Evolutionary conservation across 2,329 filamentous ascomycete species (phyloP).

Genomic region (Pseudocercospora musae): DNA sequence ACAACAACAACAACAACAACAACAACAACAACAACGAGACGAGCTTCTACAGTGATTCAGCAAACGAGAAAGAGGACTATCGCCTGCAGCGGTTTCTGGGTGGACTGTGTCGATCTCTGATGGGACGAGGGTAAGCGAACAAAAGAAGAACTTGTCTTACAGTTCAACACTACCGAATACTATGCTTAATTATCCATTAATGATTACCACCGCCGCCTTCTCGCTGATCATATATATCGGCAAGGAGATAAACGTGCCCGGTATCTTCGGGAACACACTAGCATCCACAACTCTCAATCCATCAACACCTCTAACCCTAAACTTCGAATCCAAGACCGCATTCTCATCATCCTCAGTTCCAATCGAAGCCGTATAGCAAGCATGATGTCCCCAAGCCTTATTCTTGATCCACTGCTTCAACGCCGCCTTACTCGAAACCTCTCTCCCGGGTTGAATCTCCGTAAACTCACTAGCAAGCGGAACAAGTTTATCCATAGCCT

Average conservation of each 20-base stretch:
- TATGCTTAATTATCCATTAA: conserved; percentile 1
- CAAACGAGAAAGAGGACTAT: too few species aligned
- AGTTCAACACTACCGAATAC: too few species aligned
- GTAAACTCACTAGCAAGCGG: conserved; percentile 44
- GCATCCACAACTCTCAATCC: conserved; percentile 62
- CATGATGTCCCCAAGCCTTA: conserved; percentile 57
- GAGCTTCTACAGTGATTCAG: too few species aligned
- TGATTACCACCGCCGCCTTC: conserved; percentile 60
- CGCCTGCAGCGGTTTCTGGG: too few species aligned
- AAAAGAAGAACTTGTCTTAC: too few species aligned
- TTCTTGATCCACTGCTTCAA: conserved; percentile 50
- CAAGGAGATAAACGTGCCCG: conserved; percentile 52
- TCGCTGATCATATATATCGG: conserved; percentile 57
- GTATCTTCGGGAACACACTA: conserved; percentile 55
- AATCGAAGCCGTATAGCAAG: conserved; percentile 55
- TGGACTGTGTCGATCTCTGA: too few species aligned
- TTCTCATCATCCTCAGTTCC: conserved; percentile 52
- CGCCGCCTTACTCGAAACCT: conserved; percentile 43
- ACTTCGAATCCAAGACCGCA: conserved; percentile 56
- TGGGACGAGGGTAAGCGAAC: too few species aligned
- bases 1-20: too few species aligned
- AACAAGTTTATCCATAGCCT: conserved; percentile 34
- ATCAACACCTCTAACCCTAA: conserved; percentile 55
- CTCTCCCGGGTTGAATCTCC: conserved; percentile 43
- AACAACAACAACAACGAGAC: too few species aligned